These are phyloP conservation scores for Hypomyces rosellus DNA, from an alignment of 2,329 filamentous ascomycete species.

Conservation along the genomic window DNA sequence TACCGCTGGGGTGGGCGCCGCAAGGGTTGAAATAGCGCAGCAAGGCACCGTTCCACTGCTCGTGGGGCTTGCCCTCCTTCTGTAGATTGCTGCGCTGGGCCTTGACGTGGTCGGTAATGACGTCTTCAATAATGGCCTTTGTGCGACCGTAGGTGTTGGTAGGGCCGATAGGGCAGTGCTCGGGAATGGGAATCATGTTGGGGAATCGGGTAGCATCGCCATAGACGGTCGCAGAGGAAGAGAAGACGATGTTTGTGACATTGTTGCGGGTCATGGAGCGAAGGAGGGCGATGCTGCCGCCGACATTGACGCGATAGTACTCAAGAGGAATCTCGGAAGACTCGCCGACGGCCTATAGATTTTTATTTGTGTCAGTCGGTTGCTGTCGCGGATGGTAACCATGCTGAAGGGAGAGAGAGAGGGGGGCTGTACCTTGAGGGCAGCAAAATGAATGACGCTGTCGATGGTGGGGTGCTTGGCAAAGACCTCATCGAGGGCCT, in stretches of 20 bases:
- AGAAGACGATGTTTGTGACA: constrained; percentile 97
- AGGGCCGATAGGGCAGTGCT: constrained; percentile 89
- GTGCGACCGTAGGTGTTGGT: constrained; percentile 98
- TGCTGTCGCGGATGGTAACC: not conserved
- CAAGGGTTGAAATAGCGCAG: constrained; percentile 98
- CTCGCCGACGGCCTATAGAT: constrained; percentile 78
- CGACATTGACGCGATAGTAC: constrained; percentile 97
- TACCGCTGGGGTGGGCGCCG: constrained; percentile 85
- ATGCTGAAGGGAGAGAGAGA: no score
- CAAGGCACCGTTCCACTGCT: constrained; percentile 88
- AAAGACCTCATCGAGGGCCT: constrained; percentile 79
- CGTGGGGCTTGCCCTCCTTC: constrained; percentile 70
- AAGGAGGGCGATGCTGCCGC: constrained; percentile 82
- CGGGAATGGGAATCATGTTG: constrained; percentile 98
- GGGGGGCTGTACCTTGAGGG: constrained; percentile 69
- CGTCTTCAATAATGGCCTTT: constrained; percentile 83
- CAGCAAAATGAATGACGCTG: constrained; percentile 98
- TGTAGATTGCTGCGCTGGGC: constrained; percentile 76
- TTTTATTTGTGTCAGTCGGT: constrained; percentile 12
- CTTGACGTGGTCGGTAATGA: constrained; percentile 86
- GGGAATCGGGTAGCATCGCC: constrained; percentile 93
- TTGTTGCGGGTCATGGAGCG: constrained; percentile 82
- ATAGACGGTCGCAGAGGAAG: constrained; percentile 95
- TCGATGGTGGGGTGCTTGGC: constrained; percentile 85
- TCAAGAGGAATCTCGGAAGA: constrained; percentile 89